Conservation (phyloP, 2,329 filamentous ascomycete genomes). For the Plenodomus tracheiphilus region DNA sequence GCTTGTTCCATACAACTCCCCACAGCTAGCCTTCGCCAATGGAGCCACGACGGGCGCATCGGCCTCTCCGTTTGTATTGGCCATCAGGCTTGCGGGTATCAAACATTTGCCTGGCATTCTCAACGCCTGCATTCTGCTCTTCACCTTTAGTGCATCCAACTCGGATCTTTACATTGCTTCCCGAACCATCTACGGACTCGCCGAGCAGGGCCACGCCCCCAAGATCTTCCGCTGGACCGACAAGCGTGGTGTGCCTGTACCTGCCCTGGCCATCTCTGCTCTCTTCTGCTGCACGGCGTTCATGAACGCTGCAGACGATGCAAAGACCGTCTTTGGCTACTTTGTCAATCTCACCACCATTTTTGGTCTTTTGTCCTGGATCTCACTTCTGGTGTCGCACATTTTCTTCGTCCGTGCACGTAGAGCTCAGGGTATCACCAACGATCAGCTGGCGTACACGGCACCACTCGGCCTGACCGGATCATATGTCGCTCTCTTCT, state of each 20-base stretch:
- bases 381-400: conserved; percentile 54
- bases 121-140: conserved; percentile 74
- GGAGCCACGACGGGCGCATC: conserved; percentile 52
- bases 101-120: conserved; percentile 66
- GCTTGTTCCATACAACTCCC: conserved; percentile 72
- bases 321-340: conserved; percentile 51
- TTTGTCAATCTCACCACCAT: conserved; percentile 53
- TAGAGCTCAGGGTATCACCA: conserved; percentile 50
- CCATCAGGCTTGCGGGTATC: conserved; percentile 67
- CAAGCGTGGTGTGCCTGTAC: conserved; percentile 70
- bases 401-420: conserved; percentile 54
- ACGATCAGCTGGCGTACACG: conserved; percentile 56
- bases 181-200: conserved; percentile 73
- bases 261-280: conserved; percentile 64
- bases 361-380: conserved; percentile 52
- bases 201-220: conserved; percentile 72
- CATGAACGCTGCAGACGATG: conserved; percentile 51
- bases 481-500: conserved; percentile 67
- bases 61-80: conserved; percentile 76
- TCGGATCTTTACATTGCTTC: conserved; percentile 76
- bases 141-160: conserved; percentile 77
- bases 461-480: conserved; percentile 74
- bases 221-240: conserved; percentile 72
- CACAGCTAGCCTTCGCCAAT: conserved; percentile 62
- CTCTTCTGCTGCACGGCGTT: conserved; percentile 69